Base-by-base conservation (phyloP, 805 yeast species). In the Starmerella kuoi region DNA sequence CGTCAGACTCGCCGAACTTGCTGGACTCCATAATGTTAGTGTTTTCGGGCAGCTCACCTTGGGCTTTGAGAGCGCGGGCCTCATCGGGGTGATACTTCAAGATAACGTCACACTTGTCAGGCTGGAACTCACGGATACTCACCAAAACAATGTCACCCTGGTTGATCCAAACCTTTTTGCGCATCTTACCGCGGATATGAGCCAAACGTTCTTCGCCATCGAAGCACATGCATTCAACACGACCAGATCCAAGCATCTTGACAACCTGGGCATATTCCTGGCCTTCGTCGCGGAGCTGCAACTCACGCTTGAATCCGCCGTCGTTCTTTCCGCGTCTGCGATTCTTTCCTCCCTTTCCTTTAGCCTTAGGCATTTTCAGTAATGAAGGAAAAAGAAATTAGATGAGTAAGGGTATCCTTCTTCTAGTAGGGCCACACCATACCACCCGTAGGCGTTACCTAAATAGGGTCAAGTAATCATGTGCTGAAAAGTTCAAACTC, bases 81-180 rank as follows among this genome's bases (percentile, higher is more conserved):
- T 91, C 99, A 60, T 91, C 99, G 39, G 95, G 79, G 64, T 82
- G 85, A 67, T 80, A 91, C 67, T 91, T 91, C 65, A 88, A 93
- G 45, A 91, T 88, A 54, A 91, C 96, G 63, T 91, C 99, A 71
- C 96, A 91, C 64, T 83, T 94, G 49, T 84, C 95, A 59, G 88
- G 96, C 68, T 91, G 96, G 77, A 91, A 91, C 60, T 91, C 99
- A 73, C 99, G 86, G 57, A 91, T 75, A 6, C 95, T 87, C 37
- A 88, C 91, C 60, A 91, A 70, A 55, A 91, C 85, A 56, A 91
- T 91, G 63, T 91, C 99, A 69, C 98, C 98, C 65, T 86, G 97
- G 37, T 83, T 83, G 85, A 91, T 87, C 99, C 99, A 91, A 48
- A 91, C 98, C 76, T 88, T 91, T 79, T 91, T 91, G 75, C 99